phyloP scores from a whole-genome alignment of 1,139 yeast species.

The Magnusiomyces fungicola region DNA sequence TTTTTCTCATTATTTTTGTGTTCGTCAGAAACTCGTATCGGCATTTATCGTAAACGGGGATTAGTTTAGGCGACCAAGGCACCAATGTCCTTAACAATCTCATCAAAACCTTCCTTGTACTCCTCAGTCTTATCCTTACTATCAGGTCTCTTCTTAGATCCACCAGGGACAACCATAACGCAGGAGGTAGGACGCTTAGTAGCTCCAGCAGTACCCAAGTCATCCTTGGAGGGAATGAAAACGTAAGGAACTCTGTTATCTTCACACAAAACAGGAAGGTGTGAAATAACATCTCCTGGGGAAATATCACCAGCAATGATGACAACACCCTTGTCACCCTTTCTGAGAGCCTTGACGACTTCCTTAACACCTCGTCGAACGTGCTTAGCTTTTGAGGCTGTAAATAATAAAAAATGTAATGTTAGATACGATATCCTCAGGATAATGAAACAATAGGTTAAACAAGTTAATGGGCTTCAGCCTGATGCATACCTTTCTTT shows the following conservation, averaged over 20 bases:
- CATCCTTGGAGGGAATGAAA: constrained; percentile 95
- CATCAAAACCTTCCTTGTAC: constrained; percentile 88
- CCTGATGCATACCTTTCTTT: constrained; percentile 50
- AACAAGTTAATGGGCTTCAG: too few relatives aligned
- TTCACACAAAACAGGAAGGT: constrained; percentile 95
- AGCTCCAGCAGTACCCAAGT: constrained; percentile 97
- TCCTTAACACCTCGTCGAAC: constrained; percentile 99
- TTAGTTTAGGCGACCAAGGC: too few relatives aligned
- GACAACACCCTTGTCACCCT: constrained; percentile 96
- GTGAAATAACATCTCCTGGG: constrained; percentile 95
- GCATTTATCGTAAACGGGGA: too few relatives aligned
- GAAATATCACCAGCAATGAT: constrained; percentile 96
- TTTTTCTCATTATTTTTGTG: too few relatives aligned
- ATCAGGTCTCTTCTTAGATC: constrained; percentile 62
- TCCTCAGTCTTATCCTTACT: constrained; percentile 66
- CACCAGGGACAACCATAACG: constrained; percentile 96
- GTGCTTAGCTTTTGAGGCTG: constrained; percentile 92
- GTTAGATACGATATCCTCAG: too few relatives aligned
- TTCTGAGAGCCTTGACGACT: constrained; percentile 94
- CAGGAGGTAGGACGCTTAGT: constrained; percentile 98
- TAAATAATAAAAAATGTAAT: neutral
- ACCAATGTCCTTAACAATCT: constrained; percentile 83
- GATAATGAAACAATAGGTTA: too few relatives aligned
- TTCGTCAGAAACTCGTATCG: too few relatives aligned
- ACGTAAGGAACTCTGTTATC: constrained; percentile 85